Evolutionary conservation across 495 filamentous ascomycete species (phyloP).

Genomic region (Neurospora intermedia): DNA sequence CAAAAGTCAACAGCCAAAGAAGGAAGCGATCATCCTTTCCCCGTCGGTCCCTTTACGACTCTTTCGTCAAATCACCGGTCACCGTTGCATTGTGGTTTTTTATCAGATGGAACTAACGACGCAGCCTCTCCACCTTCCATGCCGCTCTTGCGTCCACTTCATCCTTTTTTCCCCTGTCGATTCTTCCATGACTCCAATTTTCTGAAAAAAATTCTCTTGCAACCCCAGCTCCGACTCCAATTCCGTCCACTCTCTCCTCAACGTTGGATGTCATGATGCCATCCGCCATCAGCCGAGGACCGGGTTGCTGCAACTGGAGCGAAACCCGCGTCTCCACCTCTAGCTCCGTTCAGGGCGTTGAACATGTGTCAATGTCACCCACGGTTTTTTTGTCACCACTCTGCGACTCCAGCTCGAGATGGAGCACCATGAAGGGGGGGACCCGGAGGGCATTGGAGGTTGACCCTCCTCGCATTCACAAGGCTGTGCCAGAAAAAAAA

Average conservation of each 20-base stretch:
- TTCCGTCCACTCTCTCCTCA: neutral
- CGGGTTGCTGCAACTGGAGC: neutral
- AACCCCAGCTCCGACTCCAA: neutral
- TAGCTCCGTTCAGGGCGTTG: neutral
- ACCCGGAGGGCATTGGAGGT: neutral
- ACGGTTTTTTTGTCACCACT: neutral
- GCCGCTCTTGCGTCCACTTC: neutral
- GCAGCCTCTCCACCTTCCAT: neutral
- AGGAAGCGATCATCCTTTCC: neutral
- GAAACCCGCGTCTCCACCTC: neutral
- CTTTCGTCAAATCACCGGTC: neutral
- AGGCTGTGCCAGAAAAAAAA: neutral
- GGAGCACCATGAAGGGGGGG: neutral
- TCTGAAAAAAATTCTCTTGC: neutral
- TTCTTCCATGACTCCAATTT: neutral
- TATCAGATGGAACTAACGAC: constrained; percentile 27
- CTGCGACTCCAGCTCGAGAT: neutral
- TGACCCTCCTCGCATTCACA: neutral
- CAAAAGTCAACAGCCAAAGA: neutral
- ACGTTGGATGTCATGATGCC: neutral
- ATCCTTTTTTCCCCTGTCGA: neutral
- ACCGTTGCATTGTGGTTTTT: constrained; percentile 2
- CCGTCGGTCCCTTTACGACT: neutral
- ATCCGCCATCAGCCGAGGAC: constrained; percentile 1
- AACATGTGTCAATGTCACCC: neutral